Percentiles rank a stretch among this genome's conserved stretches.
Evolutionary conservation across 805 yeast species (phyloP).

Genomic region (Martiniozyma abietophila): DNA sequence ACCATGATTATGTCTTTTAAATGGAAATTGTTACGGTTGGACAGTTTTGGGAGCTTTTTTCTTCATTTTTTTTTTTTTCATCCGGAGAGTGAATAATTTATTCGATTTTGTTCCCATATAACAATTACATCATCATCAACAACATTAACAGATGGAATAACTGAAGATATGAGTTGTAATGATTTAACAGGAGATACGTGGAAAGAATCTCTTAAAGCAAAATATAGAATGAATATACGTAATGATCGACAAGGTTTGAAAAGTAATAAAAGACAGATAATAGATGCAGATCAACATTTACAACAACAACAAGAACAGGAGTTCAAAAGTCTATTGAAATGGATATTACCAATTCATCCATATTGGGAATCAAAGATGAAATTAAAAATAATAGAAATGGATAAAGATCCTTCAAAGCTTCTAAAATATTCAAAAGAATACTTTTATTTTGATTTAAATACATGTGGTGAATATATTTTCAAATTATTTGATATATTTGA

Average conservation of each 20-base stretch:
- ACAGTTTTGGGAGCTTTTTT: too few species aligned
- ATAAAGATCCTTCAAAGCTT: background rate
- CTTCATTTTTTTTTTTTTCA: conserved; percentile 2
- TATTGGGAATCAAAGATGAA: conserved; percentile 5
- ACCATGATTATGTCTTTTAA: too few species aligned
- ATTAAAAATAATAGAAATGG: conserved; percentile 1
- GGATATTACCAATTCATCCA: conserved; percentile 2
- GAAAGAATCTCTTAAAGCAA: too few species aligned
- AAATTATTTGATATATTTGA: conserved; percentile 1
- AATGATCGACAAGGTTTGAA: background rate
- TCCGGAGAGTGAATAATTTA: too few species aligned
- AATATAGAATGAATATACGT: background rate
- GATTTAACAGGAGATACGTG: too few species aligned
- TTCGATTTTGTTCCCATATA: too few species aligned
- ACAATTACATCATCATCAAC: too few species aligned
- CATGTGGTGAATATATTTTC: too few species aligned
- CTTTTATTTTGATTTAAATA: too few species aligned
- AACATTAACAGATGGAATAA: too few species aligned
- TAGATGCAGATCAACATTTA: background rate
- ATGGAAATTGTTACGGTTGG: too few species aligned
- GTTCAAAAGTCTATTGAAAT: background rate
- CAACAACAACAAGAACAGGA: background rate
- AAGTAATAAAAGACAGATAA: background rate
- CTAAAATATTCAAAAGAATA: background rate
- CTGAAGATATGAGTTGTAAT: background rate